Percentiles rank a stretch among this genome's conserved stretches.
These are phyloP conservation scores for Heliamphora pulchella DNA, from an alignment of 179 eudicot species.

Conservation along the genomic window DNA sequence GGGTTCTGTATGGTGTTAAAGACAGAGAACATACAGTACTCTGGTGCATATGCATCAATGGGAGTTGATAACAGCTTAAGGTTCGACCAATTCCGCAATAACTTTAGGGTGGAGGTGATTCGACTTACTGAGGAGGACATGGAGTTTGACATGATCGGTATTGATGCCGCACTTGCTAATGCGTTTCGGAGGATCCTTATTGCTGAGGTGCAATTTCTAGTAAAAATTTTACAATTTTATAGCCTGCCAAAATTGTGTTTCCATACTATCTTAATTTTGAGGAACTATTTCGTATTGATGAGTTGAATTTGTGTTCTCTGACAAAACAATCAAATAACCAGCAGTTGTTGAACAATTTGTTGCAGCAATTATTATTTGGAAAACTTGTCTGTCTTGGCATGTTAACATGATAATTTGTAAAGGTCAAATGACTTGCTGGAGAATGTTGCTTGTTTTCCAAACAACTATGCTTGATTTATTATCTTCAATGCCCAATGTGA, in stretches of 20 bases:
- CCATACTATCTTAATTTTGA: neutral
- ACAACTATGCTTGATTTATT: neutral
- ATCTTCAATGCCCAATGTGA: neutral
- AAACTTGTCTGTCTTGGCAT: neutral
- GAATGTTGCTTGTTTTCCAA: neutral
- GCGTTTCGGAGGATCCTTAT: conserved; percentile 86
- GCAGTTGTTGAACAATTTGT: neutral
- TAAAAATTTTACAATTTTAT: too few relatives aligned
- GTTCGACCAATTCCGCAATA: conserved; percentile 50
- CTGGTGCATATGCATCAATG: conserved; percentile 70
- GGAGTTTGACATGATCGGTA: conserved; percentile 87
- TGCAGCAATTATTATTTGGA: neutral
- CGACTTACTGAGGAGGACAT: conserved; percentile 59
- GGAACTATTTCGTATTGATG: neutral
- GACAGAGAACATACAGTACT: conserved; percentile 66
- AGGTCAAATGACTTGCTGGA: neutral
- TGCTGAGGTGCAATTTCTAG: conserved; percentile 47
- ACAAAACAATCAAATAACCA: neutral
- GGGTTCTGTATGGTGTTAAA: conserved; percentile 19
- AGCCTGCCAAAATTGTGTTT: too few relatives aligned
- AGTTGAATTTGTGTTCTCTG: neutral
- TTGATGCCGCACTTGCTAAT: conserved; percentile 82
- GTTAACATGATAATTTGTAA: neutral
- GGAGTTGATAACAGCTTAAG: conserved; percentile 72
- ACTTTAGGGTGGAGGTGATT: conserved; percentile 53